These are phyloP conservation scores for Alternaria angustiovoidea DNA, from an alignment of 2,329 filamentous ascomycete species.

Conservation along the genomic window DNA sequence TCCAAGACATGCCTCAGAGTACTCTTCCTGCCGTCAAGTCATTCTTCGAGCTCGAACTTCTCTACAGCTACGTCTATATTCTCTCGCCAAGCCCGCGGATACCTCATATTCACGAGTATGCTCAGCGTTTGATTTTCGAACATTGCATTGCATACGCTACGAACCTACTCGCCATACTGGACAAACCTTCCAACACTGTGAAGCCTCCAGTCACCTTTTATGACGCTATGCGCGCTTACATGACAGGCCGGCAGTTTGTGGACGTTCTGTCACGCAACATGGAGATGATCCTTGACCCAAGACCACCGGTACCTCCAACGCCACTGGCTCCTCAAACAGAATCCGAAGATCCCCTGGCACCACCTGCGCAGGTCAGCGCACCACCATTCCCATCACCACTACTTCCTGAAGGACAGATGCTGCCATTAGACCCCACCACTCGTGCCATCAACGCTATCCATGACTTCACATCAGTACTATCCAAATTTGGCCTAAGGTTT, in stretches of 20 bases:
- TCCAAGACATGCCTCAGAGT: constrained; percentile 73
- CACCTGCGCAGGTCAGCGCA: constrained; percentile 34
- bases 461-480: constrained; percentile 56
- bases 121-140: constrained; percentile 83
- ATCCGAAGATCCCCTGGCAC: constrained; percentile 50
- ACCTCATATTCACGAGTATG: constrained; percentile 76
- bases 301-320: constrained; percentile 52
- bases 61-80: constrained; percentile 91
- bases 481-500: constrained; percentile 57
- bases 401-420: constrained; percentile 33
- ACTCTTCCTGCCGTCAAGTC: constrained; percentile 72
- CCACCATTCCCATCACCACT: constrained; percentile 46
- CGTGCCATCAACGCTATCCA: constrained; percentile 58
- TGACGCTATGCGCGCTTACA: constrained; percentile 85
- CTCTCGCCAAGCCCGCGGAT: constrained; percentile 80
- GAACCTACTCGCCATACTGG: constrained; percentile 72
- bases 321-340: constrained; percentile 32
- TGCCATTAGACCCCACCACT: constrained; percentile 44
- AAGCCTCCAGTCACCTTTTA: constrained; percentile 82
- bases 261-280: constrained; percentile 64
- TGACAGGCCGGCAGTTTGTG: constrained; percentile 66
- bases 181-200: constrained; percentile 60
- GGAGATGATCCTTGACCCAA: constrained; percentile 55
- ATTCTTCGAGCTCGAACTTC: constrained; percentile 85
- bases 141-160: constrained; percentile 84